phyloP scores from a whole-genome alignment of 2,329 filamentous ascomycete genomes.

The Clonostachys rosea region DNA sequence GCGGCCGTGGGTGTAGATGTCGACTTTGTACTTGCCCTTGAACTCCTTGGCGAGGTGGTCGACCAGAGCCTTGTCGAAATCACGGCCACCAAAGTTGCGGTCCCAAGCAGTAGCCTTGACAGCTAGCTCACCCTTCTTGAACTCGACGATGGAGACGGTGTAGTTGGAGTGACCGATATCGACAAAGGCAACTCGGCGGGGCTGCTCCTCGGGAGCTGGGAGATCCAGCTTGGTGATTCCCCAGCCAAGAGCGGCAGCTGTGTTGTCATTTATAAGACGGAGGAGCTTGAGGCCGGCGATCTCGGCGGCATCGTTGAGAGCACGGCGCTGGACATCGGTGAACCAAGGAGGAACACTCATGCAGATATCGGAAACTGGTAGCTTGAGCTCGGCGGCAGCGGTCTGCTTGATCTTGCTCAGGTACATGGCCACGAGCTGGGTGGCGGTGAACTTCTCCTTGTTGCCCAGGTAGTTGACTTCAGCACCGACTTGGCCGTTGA shows the following conservation, averaged over 20 bases:
- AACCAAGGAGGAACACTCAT: slow-evolving; percentile 97
- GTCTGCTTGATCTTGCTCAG: slow-evolving; percentile 91
- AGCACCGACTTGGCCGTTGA: slow-evolving; percentile 91
- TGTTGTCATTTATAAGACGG: slow-evolving; percentile 96
- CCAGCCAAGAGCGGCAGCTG: slow-evolving; percentile 90
- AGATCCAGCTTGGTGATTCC: slow-evolving; percentile 98
- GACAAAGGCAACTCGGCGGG: slow-evolving; percentile 83
- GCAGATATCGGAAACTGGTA: slow-evolving; percentile 89
- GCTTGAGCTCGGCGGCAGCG: slow-evolving; percentile 78
- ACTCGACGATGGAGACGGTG: slow-evolving; percentile 90
- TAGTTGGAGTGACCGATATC: slow-evolving; percentile 97
- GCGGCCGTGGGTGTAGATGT: slow-evolving; percentile 87
- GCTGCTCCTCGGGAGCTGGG: slow-evolving; percentile 83
- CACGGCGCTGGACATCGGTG: slow-evolving; percentile 87
- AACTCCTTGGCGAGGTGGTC: slow-evolving; percentile 96
- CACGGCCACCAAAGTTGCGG: slow-evolving; percentile 92
- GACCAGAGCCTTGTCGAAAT: slow-evolving; percentile 92
- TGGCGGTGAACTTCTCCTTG: slow-evolving; percentile 93
- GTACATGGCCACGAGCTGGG: slow-evolving; percentile 92
- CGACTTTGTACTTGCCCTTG: slow-evolving; percentile 96
- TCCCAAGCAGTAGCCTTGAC: slow-evolving; percentile 93
- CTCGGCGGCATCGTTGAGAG: slow-evolving; percentile 85
- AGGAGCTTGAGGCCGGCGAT: slow-evolving; percentile 91
- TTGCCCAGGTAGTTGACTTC: slow-evolving; percentile 91
- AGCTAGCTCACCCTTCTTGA: slow-evolving; percentile 91